Percentiles rank a stretch among this genome's conserved stretches.
Evolutionary conservation across 805 yeast genomes (phyloP).

Genomic region (Sugiyamaella boreocaroliniensis): DNA sequence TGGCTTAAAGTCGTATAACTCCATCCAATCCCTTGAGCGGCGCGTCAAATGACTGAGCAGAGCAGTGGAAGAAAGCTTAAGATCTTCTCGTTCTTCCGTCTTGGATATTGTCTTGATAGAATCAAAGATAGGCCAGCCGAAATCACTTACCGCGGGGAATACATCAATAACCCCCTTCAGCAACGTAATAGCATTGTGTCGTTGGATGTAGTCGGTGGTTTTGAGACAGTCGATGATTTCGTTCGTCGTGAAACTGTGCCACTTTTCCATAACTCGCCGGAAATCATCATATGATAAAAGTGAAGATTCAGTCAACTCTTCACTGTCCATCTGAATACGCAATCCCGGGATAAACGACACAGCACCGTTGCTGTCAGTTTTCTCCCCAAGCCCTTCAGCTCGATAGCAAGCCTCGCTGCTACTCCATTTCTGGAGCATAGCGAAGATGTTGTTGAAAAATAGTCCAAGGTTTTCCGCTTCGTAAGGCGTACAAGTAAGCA

Average conservation of each 20-base stretch:
- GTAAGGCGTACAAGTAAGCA: conserved; percentile 62
- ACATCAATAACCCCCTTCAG: conserved; percentile 56
- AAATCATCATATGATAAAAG: conserved; percentile 32
- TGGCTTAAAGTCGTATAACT: conserved; percentile 21
- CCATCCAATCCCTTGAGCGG: conserved; percentile 24
- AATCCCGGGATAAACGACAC: conserved; percentile 24
- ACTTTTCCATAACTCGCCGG: conserved; percentile 41
- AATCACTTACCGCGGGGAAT: conserved; percentile 64
- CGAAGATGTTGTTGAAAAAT: conserved; percentile 54
- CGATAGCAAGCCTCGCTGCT: conserved; percentile 30
- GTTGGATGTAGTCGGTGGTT: conserved; percentile 60
- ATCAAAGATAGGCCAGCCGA: conserved; percentile 47
- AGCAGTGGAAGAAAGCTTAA: conserved; percentile 59
- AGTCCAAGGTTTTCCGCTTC: conserved; percentile 82
- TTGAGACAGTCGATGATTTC: conserved; percentile 40
- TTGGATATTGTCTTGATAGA: conserved; percentile 43
- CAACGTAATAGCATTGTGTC: conserved; percentile 73
- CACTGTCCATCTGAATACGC: conserved; percentile 12
- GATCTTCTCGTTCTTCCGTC: conserved; percentile 67
- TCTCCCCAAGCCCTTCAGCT: conserved; percentile 25
- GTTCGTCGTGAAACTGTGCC: conserved; percentile 47
- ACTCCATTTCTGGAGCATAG: conserved; percentile 43
- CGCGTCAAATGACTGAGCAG: conserved; percentile 24
- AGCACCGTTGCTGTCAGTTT: conserved; percentile 6
- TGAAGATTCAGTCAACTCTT: conserved; percentile 15